These are phyloP conservation scores for Aphanoascus verrucosus DNA, from an alignment of 2,329 filamentous ascomycete genomes.

Conservation along the genomic window DNA sequence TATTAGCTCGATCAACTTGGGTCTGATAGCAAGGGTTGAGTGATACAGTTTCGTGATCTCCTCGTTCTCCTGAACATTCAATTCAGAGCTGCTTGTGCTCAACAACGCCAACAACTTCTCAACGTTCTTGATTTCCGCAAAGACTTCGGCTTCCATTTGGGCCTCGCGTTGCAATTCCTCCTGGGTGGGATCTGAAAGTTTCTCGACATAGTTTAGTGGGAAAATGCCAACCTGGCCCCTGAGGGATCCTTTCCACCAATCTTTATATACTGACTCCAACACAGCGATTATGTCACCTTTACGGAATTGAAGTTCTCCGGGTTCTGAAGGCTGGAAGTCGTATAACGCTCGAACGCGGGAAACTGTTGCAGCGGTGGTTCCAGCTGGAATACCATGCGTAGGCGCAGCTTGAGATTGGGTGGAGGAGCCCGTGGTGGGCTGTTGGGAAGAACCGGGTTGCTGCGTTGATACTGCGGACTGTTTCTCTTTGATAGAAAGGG, in stretches of 20 bases:
- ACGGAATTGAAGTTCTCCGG: slow-evolving; percentile 88
- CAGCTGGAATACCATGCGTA: slow-evolving; percentile 52
- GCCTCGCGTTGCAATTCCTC: slow-evolving; percentile 93
- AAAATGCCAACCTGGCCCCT: slow-evolving; percentile 95
- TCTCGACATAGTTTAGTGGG: slow-evolving; percentile 96
- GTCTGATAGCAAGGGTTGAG: slow-evolving; percentile 83
- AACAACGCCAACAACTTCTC: slow-evolving; percentile 77
- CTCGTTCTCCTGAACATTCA: slow-evolving; percentile 84
- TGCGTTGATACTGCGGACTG: slow-evolving; percentile 29
- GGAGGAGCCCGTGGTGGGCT: slow-evolving; percentile 29
- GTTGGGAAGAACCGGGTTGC: slow-evolving; percentile 23
- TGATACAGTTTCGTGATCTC: slow-evolving; percentile 90
- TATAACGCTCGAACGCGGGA: slow-evolving; percentile 87
- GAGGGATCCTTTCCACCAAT: slow-evolving; percentile 97
- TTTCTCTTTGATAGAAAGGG: slow-evolving; percentile 85
- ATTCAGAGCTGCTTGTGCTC: slow-evolving; percentile 71
- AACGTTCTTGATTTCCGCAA: slow-evolving; percentile 65
- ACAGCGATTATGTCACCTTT: slow-evolving; percentile 97
- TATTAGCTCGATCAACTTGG: slow-evolving; percentile 94
- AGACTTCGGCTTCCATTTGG: slow-evolving; percentile 80
- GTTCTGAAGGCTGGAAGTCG: slow-evolving; percentile 88
- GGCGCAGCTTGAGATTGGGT: slow-evolving; percentile 28
- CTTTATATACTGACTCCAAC: slow-evolving; percentile 94
- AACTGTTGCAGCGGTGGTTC: slow-evolving; percentile 91
- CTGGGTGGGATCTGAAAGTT: slow-evolving; percentile 83